Evolutionary conservation across 2,329 filamentous ascomycete genomes (phyloP).

Genomic region (Xenosphaeropsis pyriputrescens): DNA sequence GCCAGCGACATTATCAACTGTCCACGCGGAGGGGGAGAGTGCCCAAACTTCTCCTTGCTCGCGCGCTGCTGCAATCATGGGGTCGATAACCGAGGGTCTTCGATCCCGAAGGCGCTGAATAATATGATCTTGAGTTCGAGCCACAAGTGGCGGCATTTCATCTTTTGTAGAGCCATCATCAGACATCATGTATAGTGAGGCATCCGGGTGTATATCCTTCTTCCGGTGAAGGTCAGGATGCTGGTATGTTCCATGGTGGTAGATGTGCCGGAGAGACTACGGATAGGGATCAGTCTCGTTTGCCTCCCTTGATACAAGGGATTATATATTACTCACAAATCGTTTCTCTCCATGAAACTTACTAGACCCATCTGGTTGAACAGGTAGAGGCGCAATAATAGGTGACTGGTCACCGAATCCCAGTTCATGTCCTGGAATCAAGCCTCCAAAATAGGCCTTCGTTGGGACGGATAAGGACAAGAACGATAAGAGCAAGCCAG

Average conservation of each 20-base stretch:
- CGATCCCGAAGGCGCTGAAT: constrained; percentile 78
- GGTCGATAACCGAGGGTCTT: constrained; percentile 60
- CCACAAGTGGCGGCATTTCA: constrained; percentile 36
- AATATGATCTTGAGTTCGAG: constrained; percentile 46
- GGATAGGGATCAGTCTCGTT: neutral
- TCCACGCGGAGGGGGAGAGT: constrained; percentile 67
- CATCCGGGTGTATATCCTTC: constrained; percentile 47
- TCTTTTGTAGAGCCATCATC: constrained; percentile 40
- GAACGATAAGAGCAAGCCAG: constrained; percentile 49
- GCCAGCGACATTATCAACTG: constrained; percentile 52
- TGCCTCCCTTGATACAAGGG: neutral
- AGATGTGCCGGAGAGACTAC: constrained; percentile 69
- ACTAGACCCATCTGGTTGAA: too few relatives aligned
- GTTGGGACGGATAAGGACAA: constrained; percentile 39
- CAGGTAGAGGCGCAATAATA: too few relatives aligned
- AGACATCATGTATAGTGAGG: constrained; percentile 45
- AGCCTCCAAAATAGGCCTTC: constrained; percentile 15
- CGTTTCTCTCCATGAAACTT: constrained; percentile 25
- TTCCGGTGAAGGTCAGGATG: constrained; percentile 66
- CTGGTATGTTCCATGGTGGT: constrained; percentile 74
- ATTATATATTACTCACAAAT: constrained; percentile 26
- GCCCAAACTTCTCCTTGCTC: constrained; percentile 51
- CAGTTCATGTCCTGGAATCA: too few relatives aligned
- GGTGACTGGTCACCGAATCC: too few relatives aligned
- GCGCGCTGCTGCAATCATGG: constrained; percentile 60